These are phyloP conservation scores for Epichloe glyceriae DNA, from an alignment of 2,329 filamentous ascomycete genomes.

Conservation along the genomic window DNA sequence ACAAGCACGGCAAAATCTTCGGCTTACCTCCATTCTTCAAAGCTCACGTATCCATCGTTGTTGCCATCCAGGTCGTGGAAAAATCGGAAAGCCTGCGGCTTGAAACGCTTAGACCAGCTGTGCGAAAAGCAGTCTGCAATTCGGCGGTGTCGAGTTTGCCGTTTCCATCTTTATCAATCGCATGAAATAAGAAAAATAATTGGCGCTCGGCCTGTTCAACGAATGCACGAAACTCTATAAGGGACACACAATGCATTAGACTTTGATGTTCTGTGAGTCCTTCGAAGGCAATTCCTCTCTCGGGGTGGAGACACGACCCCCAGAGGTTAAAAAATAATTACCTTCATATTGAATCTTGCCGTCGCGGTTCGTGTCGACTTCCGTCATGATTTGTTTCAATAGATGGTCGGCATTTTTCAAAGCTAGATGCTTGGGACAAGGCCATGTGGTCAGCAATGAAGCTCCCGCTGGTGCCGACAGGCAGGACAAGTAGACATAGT, in stretches of 20 bases:
- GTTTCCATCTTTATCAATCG: conserved; percentile 75
- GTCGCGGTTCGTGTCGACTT: conserved; percentile 78
- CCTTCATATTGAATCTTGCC: conserved; percentile 85
- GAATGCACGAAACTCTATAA: conserved; percentile 73
- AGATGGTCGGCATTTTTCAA: conserved; percentile 86
- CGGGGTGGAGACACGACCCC: background rate
- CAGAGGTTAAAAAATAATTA: conserved; percentile 27
- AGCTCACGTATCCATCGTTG: conserved; percentile 75
- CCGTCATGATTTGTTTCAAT: conserved; percentile 64
- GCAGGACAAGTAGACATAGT: background rate
- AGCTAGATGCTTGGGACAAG: conserved; percentile 22
- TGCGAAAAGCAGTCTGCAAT: conserved; percentile 63
- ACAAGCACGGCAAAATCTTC: background rate
- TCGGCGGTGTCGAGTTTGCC: conserved; percentile 81
- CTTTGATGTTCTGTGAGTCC: background rate
- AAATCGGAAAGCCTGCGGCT: conserved; percentile 68
- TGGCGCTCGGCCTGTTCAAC: conserved; percentile 79
- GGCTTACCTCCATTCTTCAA: conserved; percentile 90
- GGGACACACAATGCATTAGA: background rate
- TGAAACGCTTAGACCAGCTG: conserved; percentile 67
- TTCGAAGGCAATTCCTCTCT: background rate
- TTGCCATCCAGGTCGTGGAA: conserved; percentile 85
- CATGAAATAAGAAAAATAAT: conserved; percentile 67
- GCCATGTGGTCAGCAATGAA: conserved; percentile 1
- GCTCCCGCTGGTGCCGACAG: background rate